Percentiles rank a stretch among this genome's conserved stretches.
Evolutionary conservation across 257 asterid genomes (phyloP).

Genomic region (Capsicum baccatum): DNA sequence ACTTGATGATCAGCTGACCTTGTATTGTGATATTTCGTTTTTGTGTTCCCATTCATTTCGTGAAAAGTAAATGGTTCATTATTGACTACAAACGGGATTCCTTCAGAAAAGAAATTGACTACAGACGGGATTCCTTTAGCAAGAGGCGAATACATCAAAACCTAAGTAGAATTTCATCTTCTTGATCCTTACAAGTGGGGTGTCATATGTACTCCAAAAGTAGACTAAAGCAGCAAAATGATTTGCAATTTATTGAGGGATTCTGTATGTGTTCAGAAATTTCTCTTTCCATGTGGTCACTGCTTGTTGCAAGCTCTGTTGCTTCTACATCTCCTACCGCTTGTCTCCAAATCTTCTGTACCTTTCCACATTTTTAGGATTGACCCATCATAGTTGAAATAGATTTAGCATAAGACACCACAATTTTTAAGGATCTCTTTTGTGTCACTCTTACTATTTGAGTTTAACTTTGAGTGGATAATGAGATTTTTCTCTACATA

Average conservation of each 20-base stretch:
- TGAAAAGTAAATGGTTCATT: neutral
- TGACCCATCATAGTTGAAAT: neutral
- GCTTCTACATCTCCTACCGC: slow-evolving; percentile 9
- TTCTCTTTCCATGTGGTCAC: neutral
- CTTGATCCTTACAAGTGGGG: neutral
- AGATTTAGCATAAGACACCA: neutral
- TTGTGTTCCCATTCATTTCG: neutral
- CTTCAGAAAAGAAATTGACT: no score
- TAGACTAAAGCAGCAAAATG: neutral
- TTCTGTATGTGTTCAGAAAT: neutral
- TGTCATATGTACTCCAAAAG: neutral
- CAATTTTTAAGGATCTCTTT: slow-evolving; percentile 8
- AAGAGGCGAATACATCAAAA: neutral
- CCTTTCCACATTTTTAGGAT: neutral
- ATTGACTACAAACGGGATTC: neutral
- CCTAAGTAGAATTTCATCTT: slow-evolving; percentile 13
- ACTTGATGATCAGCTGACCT: neutral
- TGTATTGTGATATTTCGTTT: neutral
- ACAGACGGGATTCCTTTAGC: neutral
- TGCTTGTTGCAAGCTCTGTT: neutral
- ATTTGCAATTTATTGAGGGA: neutral
- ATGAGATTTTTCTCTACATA: slow-evolving; percentile 8
- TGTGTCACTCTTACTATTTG: neutral
- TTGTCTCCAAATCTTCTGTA: slow-evolving; percentile 13
- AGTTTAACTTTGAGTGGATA: slow-evolving; percentile 14